Percentiles rank a stretch among this genome's conserved stretches.
Evolutionary conservation across 495 filamentous ascomycete genomes (phyloP).

Genomic region (Hypomontagnella submonticulosa): DNA sequence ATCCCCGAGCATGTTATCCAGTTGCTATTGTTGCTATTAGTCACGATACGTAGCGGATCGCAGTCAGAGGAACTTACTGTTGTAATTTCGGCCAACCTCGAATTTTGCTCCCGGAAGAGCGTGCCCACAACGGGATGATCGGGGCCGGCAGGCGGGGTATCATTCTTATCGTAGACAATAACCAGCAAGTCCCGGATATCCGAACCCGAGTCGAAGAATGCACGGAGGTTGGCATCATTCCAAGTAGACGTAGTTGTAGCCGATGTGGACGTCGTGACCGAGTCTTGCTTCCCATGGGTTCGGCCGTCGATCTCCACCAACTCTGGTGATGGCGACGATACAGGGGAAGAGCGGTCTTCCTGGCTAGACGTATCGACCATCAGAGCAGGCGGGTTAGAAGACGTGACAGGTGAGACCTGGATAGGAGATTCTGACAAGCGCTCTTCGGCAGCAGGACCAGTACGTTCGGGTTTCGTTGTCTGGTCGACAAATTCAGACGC

Average conservation of each 20-base stretch:
- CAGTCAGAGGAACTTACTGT: constrained; percentile 60
- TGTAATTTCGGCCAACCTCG: constrained; percentile 81
- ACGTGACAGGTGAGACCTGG: constrained; percentile 69
- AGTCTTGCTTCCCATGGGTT: constrained; percentile 54
- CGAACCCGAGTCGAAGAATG: constrained; percentile 91
- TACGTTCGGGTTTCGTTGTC: constrained; percentile 31
- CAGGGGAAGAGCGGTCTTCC: constrained; percentile 68
- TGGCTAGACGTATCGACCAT: constrained; percentile 74
- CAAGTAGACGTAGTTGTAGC: constrained; percentile 66
- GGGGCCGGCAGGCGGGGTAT: constrained; percentile 75
- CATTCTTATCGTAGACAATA: constrained; percentile 90
- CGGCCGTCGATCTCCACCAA: constrained; percentile 63
- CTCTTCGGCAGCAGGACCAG: constrained; percentile 53
- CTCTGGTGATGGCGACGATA: constrained; percentile 76
- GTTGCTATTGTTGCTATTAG: constrained; percentile 58
- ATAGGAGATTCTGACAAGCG: constrained; percentile 81
- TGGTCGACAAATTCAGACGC: constrained; percentile 40
- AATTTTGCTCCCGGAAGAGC: constrained; percentile 86
- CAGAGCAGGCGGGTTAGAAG: constrained; percentile 66
- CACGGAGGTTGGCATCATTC: constrained; percentile 84
- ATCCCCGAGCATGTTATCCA: constrained; percentile 86
- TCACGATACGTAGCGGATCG: constrained; percentile 8
- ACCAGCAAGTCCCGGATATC: constrained; percentile 91
- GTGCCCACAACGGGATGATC: constrained; percentile 86
- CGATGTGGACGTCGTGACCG: constrained; percentile 58